Evolutionary conservation across 1,284 basidiomycete genomes (phyloP).

Genomic region (Heterobasidion irregulare): DNA sequence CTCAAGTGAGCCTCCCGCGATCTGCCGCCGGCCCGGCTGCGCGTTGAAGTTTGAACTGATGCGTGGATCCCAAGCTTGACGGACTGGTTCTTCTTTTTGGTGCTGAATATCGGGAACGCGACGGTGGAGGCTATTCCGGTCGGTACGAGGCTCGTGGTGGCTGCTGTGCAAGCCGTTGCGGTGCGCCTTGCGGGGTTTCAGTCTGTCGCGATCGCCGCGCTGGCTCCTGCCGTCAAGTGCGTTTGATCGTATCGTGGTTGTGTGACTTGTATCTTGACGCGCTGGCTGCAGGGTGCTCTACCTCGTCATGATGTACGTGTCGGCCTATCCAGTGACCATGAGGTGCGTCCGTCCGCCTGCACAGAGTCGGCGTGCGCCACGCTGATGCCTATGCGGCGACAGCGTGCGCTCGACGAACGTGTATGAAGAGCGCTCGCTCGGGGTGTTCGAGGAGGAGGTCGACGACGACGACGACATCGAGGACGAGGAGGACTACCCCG

Average conservation of each 20-base stretch:
- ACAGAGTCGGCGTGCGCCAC: conserved; percentile 26
- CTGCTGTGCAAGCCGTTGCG: conserved; percentile 68
- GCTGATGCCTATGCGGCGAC: conserved; percentile 14
- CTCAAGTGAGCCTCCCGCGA: conserved; percentile 48
- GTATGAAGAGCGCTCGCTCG: conserved; percentile 88
- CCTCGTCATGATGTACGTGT: conserved; percentile 49
- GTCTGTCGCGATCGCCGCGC: conserved; percentile 57
- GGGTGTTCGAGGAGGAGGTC: conserved; percentile 58
- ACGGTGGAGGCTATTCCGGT: conserved; percentile 65
- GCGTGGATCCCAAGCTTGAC: conserved; percentile 24
- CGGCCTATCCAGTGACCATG: conserved; percentile 31
- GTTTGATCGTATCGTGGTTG: conserved; percentile 10
- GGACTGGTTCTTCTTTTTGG: conserved; percentile 83
- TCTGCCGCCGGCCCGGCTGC: background rate
- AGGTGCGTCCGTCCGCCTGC: conserved; percentile 12
- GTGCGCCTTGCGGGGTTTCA: conserved; percentile 88
- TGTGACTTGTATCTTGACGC: conserved; percentile 5
- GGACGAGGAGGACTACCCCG: conserved; percentile 34
- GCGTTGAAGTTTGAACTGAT: background rate
- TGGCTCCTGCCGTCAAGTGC: conserved; percentile 71
- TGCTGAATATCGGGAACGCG: conserved; percentile 83
- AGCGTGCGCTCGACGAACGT: conserved; percentile 94
- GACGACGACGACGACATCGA: conserved; percentile 35
- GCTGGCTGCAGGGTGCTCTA: conserved; percentile 39
- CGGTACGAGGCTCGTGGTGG: conserved; percentile 58